These are phyloP conservation scores for Rhizophagus clarus DNA, from an alignment of 192 early-diverging fungal species.

Conservation along the genomic window DNA sequence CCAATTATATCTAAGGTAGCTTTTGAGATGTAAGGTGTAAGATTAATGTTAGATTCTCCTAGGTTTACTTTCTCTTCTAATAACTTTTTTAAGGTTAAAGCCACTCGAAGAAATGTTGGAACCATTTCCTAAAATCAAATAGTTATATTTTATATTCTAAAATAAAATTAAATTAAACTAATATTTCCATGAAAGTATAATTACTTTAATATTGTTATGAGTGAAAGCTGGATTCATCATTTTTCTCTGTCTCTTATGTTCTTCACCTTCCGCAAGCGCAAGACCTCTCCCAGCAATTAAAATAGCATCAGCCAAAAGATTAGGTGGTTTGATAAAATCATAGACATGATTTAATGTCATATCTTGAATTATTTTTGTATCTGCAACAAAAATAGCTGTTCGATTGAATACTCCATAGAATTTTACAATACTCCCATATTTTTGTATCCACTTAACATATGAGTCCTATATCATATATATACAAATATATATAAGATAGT, in stretches of 20 bases:
- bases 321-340: constrained; percentile 45
- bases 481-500: neutral
- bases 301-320: constrained; percentile 29
- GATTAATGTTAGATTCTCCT: constrained; percentile 37
- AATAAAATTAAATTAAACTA: too few relatives aligned
- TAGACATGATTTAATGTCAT: constrained; percentile 49
- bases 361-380: constrained; percentile 49
- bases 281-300: constrained; percentile 50
- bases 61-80: constrained; percentile 33
- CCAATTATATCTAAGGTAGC: constrained; percentile 54
- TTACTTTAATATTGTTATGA: constrained; percentile 43
- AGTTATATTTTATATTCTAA: neutral
- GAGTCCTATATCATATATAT: neutral
- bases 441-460: constrained; percentile 45
- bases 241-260: constrained; percentile 54
- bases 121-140: constrained; percentile 14
- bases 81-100: constrained; percentile 38
- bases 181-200: constrained; percentile 21
- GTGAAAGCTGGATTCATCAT: constrained; percentile 61
- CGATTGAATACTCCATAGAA: constrained; percentile 51
- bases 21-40: constrained; percentile 40
- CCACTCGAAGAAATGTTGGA: constrained; percentile 38
- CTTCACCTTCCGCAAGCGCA: constrained; percentile 53
- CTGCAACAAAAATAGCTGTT: constrained; percentile 46
- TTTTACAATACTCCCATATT: constrained; percentile 52